Conservation (phyloP, 176 grass and related monocot genomes). For the Lolium perenne region DNA sequence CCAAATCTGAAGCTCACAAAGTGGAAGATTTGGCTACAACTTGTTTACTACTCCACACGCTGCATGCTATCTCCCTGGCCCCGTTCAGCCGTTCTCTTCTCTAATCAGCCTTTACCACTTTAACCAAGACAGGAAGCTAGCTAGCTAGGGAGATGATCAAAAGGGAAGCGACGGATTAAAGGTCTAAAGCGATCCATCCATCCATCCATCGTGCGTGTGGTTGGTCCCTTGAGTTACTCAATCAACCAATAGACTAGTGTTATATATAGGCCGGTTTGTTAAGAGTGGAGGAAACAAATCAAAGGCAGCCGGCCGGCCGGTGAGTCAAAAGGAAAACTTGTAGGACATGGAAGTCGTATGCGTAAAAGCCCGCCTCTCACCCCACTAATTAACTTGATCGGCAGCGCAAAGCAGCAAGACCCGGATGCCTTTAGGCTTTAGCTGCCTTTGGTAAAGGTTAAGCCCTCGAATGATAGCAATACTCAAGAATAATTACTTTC, state of each 20-base stretch:
- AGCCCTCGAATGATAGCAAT: neutral
- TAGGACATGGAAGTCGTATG: slow-evolving; percentile 26
- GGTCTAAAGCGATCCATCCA: slow-evolving; percentile 29
- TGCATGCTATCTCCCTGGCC: neutral
- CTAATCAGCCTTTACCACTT: slow-evolving; percentile 35
- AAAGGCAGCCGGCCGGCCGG: neutral
- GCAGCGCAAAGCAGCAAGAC: slow-evolving; percentile 7
- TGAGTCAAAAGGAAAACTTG: slow-evolving; percentile 25
- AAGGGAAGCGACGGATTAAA: slow-evolving; percentile 39
- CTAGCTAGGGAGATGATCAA: slow-evolving; percentile 47
- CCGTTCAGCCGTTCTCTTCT: neutral
- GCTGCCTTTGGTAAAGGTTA: slow-evolving; percentile 36
- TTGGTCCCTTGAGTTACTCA: slow-evolving; percentile 28
- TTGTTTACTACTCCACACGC: slow-evolving; percentile 41
- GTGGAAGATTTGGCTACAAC: slow-evolving; percentile 51
- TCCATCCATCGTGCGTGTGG: slow-evolving; percentile 29
- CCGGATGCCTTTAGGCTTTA: neutral
- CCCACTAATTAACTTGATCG: neutral
- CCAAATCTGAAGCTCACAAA: slow-evolving; percentile 51
- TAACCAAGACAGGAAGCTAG: slow-evolving; percentile 11
- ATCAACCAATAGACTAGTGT: neutral
- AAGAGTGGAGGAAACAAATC: slow-evolving; percentile 33
- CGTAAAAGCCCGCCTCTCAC: neutral
- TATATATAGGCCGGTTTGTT: neutral
- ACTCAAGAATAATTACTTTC: neutral